Base-by-base conservation (phyloP, 495 filamentous ascomycete species). In the Chaetomium tenue region DNA sequence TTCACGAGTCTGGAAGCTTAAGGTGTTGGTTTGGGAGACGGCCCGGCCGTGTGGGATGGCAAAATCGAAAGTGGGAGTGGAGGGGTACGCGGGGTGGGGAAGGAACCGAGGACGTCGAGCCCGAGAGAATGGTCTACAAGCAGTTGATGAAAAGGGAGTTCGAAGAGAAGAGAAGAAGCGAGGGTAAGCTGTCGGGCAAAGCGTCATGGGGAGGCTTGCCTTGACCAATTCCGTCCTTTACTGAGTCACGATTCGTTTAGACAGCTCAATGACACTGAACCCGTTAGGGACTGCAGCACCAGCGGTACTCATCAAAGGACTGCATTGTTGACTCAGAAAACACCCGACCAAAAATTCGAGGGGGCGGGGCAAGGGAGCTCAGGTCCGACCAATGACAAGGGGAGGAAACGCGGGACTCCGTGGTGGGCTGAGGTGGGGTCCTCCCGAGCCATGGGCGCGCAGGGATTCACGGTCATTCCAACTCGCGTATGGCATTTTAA, bases 161-260 rank as follows among this genome's bases (percentile, higher is more conserved):
- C 67, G 62, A 70, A 71, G 59, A 66, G 60, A 76, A 72, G 58
- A 54, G 56, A 64, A 63, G 58, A 65, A 46, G 64, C 40, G 48
- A 58, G 46, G 30, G 50, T 28, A 0, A 22, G 33, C 26, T 25
- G 67, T 37, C 28, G 55, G 67, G 61, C 65, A 58, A 61, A 64
- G 63, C 55, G 57, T 65, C 71, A 71, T 71, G 60, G 40, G 61
- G 42, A 51, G 28, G 50, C 37, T 42, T 47, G 48, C 60, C 48
- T 44, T 18, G 51, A 22, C 60, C 9, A 46, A 28, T 18, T 61
- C 20, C 18, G 18, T 25, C 22, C 16, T 52, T 52, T 52, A 52
- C 33, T 48, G 42, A 9, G 58, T 30, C 58, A 40, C 58, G 52
- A 55, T 61, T 53, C 42, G 4, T 52, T 47, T 50, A 12, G 7